Base-by-base conservation (phyloP, 371 early-diverging fungal genomes). In the Umbelopsis sp. region DNA sequence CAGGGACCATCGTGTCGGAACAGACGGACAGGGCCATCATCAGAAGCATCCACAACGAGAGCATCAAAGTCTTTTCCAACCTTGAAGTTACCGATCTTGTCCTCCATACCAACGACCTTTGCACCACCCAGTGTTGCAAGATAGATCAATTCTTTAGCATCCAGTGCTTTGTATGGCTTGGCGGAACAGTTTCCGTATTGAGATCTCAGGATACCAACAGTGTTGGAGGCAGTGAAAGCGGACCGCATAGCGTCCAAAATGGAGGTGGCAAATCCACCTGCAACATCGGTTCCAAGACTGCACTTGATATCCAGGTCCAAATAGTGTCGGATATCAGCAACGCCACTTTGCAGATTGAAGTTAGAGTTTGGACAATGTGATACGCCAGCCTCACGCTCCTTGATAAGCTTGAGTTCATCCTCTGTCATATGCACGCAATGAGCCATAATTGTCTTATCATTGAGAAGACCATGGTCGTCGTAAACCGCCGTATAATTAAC, bases 61-160 rank as follows among this genome's bases (percentile, higher is more conserved):
- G 96, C 96, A 79, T 97, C 98, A 82, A 97, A 95, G 10, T 93
- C 86, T 76, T 95, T 96, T 32, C 94, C 94, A 5, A 74, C 76
- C 35, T 74, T 74, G 78, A 97, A 94, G 73, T 89, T 95, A 11
- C 98, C 98, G 50, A 96, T 83, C 5, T 70, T 74, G 48, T 87
- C 82, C 9, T 86, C 85, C 64, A 95, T 76, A 64, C 88, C 88
- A 79, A 94, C 78, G 1, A 92, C 92, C 22, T 86, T 72, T 1
- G 98, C 98, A 38, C 96, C 96, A 67, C 96, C 97, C 73, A 94
- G 68, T 0, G 98, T 97, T 16, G 96, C 96, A 67, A 97, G 76
- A 74, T 92, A 96, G 50, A 96, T 77, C 32, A 88, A 83, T 70
- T 96, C 95, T 1, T 81, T 70, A 6, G 91, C 69, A 16, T 52